A percentile compares a stretch with the other conserved stretches of the same genome.
Evolutionary conservation across 371 early-diverging fungal species (phyloP).

Genomic region (Smittium mucronatum): DNA sequence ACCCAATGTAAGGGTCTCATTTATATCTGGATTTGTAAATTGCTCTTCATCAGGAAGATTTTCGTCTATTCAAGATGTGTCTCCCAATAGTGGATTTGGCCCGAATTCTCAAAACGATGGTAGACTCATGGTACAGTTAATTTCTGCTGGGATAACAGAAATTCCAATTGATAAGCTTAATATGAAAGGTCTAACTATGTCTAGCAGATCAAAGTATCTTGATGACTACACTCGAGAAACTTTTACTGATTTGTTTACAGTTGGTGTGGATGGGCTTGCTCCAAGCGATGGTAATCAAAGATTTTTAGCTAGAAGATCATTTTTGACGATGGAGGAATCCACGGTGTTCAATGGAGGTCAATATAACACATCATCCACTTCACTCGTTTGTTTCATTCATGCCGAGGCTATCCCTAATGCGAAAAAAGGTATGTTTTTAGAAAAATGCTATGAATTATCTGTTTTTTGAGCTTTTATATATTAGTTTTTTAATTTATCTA

Average conservation of each 20-base stretch:
- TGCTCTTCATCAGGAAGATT: conserved; percentile 56
- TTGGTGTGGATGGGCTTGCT: conserved; percentile 19
- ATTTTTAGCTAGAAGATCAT: conserved; percentile 8
- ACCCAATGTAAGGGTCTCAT: conserved; percentile 53
- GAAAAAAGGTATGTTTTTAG: not conserved
- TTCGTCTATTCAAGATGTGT: conserved; percentile 37
- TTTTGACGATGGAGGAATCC: conserved; percentile 6
- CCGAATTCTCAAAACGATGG: conserved; percentile 35
- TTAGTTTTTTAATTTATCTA: not conserved
- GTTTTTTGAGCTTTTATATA: not conserved
- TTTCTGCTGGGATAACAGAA: conserved; percentile 61
- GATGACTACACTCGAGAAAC: conserved; percentile 26
- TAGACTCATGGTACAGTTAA: conserved; percentile 57
- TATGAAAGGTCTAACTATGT: conserved; percentile 26
- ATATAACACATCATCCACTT: not conserved
- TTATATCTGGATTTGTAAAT: conserved; percentile 79
- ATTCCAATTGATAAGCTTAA: conserved; percentile 27
- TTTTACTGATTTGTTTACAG: conserved; percentile 28
- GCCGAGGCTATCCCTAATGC: not conserved
- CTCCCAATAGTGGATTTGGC: conserved; percentile 35
- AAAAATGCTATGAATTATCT: too few species aligned
- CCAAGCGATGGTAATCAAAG: conserved; percentile 1
- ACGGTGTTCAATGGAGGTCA: not conserved
- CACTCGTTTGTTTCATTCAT: not conserved
- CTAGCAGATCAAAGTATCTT: conserved; percentile 23